Evolutionary conservation across 2,329 filamentous ascomycete species (phyloP).

Genomic region (Fusarium newnesense): DNA sequence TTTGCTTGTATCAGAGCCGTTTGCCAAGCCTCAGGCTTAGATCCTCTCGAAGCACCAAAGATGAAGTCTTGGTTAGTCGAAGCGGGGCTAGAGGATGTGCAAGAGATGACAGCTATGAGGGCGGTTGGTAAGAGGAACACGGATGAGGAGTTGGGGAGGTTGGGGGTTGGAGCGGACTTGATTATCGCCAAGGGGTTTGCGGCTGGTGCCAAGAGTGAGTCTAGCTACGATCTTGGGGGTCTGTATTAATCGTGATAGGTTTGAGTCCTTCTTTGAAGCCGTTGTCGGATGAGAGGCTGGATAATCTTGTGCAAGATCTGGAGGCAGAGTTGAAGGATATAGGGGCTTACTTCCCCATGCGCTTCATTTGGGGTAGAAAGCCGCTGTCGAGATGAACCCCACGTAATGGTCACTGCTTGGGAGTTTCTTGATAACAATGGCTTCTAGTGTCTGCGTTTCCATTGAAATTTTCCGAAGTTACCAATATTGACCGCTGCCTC

Average conservation of each 20-base stretch:
- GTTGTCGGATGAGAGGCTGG: not conserved
- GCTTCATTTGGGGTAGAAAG: slow-evolving; percentile 8
- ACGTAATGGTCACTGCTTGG: accelerated
- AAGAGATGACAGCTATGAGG: not conserved
- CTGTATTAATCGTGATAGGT: not conserved
- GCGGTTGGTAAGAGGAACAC: not conserved
- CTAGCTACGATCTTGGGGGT: accelerated
- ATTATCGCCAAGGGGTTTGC: slow-evolving; percentile 10
- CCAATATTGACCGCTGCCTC: no score
- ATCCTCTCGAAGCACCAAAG: slow-evolving; percentile 1
- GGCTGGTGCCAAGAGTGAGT: slow-evolving; percentile 6
- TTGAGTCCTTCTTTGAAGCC: not conserved
- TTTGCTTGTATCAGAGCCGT: slow-evolving; percentile 4
- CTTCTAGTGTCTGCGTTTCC: no score
- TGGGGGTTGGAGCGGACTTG: not conserved
- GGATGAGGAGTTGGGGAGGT: not conserved
- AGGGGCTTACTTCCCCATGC: slow-evolving; percentile 5
- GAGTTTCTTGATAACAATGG: not conserved
- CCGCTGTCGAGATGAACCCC: not conserved
- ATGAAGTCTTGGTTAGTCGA: slow-evolving; percentile 10
- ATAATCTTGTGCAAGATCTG: not conserved
- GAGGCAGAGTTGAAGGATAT: not conserved
- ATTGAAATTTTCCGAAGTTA: no score
- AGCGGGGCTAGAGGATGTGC: not conserved
- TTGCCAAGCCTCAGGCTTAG: not conserved